phyloP scores from a whole-genome alignment of 768 basidiomycete genomes.

The Suillus brevipes region DNA sequence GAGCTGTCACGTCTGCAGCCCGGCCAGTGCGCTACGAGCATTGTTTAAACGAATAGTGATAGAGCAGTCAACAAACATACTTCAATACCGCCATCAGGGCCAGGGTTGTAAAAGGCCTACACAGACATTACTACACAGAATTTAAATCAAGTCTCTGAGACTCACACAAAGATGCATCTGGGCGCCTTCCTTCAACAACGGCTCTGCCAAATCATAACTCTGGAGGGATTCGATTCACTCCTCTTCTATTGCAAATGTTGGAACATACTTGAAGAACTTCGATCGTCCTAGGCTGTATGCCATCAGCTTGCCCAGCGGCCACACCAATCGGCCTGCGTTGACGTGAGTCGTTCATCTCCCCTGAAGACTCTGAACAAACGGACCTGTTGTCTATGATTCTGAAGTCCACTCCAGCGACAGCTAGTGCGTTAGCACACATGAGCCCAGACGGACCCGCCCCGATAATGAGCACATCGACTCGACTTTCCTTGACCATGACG shows the following conservation, averaged over 20 bases:
- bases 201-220: conserved; percentile 78
- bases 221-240: conserved; percentile 24
- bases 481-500: conserved; percentile 26
- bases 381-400: conserved; percentile 51
- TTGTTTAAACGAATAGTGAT: neutral
- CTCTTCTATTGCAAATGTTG: neutral
- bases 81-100: conserved; percentile 58
- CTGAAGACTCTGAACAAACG: neutral
- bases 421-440: conserved; percentile 65
- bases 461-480: conserved; percentile 48
- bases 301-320: conserved; percentile 53
- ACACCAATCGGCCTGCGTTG: conserved; percentile 39
- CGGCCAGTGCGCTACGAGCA: conserved; percentile 56
- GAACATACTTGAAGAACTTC: conserved; percentile 50
- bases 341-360: neutral
- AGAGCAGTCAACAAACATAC: conserved; percentile 30
- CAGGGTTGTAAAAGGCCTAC: conserved; percentile 77
- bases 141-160: neutral
- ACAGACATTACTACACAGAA: neutral
- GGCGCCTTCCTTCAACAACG: conserved; percentile 60
- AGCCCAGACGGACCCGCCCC: conserved; percentile 58
- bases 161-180: conserved; percentile 71
- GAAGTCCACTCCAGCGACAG: conserved; percentile 43
- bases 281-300: conserved; percentile 54
- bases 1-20: conserved; percentile 59